These are phyloP conservation scores for Geotrichum candidum DNA, from an alignment of 1,139 yeast species.

Conservation along the genomic window DNA sequence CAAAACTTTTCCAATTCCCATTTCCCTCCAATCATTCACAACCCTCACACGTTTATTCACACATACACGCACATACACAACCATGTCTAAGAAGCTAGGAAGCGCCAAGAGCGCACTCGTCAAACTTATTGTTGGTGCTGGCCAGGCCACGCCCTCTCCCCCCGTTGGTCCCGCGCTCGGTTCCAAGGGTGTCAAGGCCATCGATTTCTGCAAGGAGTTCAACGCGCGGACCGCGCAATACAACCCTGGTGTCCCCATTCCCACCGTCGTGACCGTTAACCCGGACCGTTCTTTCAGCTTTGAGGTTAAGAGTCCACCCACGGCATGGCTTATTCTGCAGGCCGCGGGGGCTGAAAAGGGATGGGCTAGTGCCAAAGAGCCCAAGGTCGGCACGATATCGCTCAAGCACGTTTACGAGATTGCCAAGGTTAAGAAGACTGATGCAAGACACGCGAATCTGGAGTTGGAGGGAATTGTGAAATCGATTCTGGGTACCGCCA, in stretches of 20 bases:
- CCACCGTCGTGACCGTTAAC: conserved; percentile 73
- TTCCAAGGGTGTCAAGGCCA: conserved; percentile 97
- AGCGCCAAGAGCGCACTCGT: conserved; percentile 49
- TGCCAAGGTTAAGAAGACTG: conserved; percentile 88
- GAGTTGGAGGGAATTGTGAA: conserved; percentile 75
- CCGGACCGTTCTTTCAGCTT: conserved; percentile 91
- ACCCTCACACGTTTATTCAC: neutral
- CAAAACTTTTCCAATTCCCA: neutral
- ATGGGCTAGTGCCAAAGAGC: conserved; percentile 50
- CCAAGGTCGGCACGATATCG: conserved; percentile 65
- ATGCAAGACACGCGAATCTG: conserved; percentile 66
- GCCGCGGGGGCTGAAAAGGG: conserved; percentile 86
- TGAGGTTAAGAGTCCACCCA: conserved; percentile 87
- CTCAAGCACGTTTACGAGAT: conserved; percentile 90
- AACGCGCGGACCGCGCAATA: conserved; percentile 91
- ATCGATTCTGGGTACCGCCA: conserved; percentile 79
- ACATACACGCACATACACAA: neutral
- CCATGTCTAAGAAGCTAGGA: conserved; percentile 16
- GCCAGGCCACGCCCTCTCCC: conserved; percentile 97
- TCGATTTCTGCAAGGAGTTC: conserved; percentile 96
- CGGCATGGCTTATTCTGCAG: conserved; percentile 76
- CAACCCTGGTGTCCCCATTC: conserved; percentile 83
- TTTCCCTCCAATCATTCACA: conserved; percentile 2
- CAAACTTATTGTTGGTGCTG: conserved; percentile 94
- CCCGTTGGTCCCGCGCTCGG: conserved; percentile 99